A percentile compares a stretch with the other conserved stretches of the same genome.
These are phyloP conservation scores for Leccinellum rugosiceps DNA, from an alignment of 768 basidiomycete species.

Conservation along the genomic window DNA sequence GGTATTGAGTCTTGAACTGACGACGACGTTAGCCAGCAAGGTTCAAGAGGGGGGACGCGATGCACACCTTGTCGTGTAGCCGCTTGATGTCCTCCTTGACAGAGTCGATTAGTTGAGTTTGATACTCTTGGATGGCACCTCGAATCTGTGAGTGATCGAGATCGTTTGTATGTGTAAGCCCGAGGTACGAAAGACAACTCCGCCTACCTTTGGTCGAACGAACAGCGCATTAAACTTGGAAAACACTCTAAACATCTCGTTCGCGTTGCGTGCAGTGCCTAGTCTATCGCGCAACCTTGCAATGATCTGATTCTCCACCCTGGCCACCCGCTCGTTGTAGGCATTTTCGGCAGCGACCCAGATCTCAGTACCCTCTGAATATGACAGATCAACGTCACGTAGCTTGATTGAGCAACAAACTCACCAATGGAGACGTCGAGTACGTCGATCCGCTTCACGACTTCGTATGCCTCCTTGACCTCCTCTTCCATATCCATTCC, in stretches of 20 bases:
- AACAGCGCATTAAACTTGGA: conserved; percentile 98
- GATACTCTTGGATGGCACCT: conserved; percentile 70
- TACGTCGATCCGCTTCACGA: conserved; percentile 95
- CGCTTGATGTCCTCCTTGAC: no score
- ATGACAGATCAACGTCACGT: conserved; percentile 1
- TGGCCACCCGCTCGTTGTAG: conserved; percentile 95
- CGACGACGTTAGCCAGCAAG: background rate
- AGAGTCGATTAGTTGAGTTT: background rate
- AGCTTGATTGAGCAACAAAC: conserved; percentile 22
- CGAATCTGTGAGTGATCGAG: conserved; percentile 61
- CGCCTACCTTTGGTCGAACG: conserved; percentile 46
- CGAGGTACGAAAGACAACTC: background rate
- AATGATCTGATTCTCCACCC: conserved; percentile 99
- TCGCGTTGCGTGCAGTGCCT: conserved; percentile 94
- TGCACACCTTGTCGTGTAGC: no score
- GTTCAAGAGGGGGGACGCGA: no score
- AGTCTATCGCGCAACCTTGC: conserved; percentile 86
- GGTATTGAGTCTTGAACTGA: conserved; percentile 94
- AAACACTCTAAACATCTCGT: conserved; percentile 99
- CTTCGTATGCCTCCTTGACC: conserved; percentile 35
- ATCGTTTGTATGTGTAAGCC: background rate
- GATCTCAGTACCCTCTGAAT: conserved; percentile 89
- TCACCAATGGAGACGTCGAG: conserved; percentile 88
- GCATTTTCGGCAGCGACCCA: conserved; percentile 98
- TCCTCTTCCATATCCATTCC: conserved; percentile 45